phyloP scores from a whole-genome alignment of 306 rosid genomes.

The Clitoria ternatea region DNA sequence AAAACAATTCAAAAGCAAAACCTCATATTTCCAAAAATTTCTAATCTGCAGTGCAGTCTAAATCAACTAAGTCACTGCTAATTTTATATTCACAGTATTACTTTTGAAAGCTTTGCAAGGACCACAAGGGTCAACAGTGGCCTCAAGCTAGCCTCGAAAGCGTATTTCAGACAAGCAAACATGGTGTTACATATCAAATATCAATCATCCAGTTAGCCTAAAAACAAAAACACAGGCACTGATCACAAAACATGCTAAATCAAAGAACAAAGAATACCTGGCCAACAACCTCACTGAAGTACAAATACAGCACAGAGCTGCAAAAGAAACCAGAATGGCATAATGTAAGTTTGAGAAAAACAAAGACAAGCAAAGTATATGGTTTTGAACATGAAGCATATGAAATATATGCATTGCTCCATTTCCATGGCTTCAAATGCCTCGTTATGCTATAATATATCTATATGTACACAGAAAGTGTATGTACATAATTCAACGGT shows the following conservation, averaged over 20 bases:
- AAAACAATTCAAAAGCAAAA: slow-evolving; percentile 14
- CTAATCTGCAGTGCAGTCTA: background rate
- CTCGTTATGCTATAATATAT: background rate
- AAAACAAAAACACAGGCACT: background rate
- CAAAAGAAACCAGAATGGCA: slow-evolving; percentile 21
- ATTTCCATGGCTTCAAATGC: background rate
- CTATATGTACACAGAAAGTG: background rate
- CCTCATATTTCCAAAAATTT: background rate
- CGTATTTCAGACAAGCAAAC: slow-evolving; percentile 2
- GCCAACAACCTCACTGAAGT: slow-evolving; percentile 69
- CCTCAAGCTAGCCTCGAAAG: slow-evolving; percentile 18
- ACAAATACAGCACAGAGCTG: slow-evolving; percentile 71
- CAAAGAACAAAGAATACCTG: slow-evolving; percentile 52
- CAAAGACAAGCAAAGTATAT: background rate
- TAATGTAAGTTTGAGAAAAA: slow-evolving; percentile 18
- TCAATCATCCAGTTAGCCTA: background rate
- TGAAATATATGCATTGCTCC: background rate
- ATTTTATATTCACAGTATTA: background rate
- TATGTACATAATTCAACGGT: background rate
- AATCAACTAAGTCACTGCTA: background rate
- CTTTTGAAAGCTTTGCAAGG: slow-evolving; percentile 12
- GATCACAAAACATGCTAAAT: background rate
- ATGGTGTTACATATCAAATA: slow-evolving; percentile 7
- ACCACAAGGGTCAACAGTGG: background rate
- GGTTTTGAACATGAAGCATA: slow-evolving; percentile 6